These are phyloP conservation scores for Centaurea solstitialis DNA, from an alignment of 129 eudicot genomes.

Conservation along the genomic window DNA sequence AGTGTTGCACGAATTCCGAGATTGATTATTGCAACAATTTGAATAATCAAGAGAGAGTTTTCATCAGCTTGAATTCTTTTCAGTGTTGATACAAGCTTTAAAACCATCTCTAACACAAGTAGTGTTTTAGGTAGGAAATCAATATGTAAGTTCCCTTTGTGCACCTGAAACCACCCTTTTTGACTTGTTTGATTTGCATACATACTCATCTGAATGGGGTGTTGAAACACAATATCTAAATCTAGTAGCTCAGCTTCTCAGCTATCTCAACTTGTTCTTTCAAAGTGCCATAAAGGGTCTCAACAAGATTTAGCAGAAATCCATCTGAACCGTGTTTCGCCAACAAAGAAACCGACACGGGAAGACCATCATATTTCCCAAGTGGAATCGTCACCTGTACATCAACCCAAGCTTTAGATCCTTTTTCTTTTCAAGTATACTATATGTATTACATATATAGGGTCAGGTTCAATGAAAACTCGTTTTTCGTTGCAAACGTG, in stretches of 20 bases:
- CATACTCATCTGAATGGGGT: neutral
- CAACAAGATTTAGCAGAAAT: constrained; percentile 67
- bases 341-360: constrained; percentile 82
- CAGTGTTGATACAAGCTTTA: neutral
- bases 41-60: neutral
- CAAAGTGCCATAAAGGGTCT: constrained; percentile 43
- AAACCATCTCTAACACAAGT: neutral
- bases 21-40: neutral
- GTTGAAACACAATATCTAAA: constrained; percentile 7
- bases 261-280: constrained; percentile 44
- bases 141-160: neutral
- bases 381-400: constrained; percentile 77
- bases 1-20: neutral
- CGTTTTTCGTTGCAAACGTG: too few relatives aligned
- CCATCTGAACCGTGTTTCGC: constrained; percentile 93
- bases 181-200: neutral
- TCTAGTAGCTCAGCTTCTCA: constrained; percentile 33
- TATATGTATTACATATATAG: neutral
- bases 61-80: neutral
- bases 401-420: constrained; percentile 6
- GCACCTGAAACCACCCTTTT: neutral
- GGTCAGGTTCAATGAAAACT: neutral
- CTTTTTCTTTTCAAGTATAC: neutral
- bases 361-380: constrained; percentile 74
- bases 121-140: neutral